Conservation (phyloP, 1,139 yeast species). For the Kluyveromyces marxianus region DNA sequence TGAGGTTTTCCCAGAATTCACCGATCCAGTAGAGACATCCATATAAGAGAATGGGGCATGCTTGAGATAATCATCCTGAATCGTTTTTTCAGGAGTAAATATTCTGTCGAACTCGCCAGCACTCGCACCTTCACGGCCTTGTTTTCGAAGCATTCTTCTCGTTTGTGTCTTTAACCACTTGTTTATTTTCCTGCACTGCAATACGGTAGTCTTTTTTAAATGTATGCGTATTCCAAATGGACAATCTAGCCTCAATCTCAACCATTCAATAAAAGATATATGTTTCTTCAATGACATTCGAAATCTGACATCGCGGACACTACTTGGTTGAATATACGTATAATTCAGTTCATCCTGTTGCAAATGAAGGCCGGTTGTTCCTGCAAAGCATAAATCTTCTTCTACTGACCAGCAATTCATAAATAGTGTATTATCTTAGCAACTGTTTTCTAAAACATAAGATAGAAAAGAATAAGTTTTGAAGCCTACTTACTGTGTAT, state of each 20-base stretch:
- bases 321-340: not conserved
- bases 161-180: not conserved
- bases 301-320: not conserved
- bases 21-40: not conserved
- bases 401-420: not conserved
- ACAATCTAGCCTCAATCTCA: not conserved
- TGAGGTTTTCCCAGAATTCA: not conserved
- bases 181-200: slow-evolving; percentile 1
- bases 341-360: not conserved
- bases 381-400: not conserved
- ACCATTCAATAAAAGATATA: not conserved
- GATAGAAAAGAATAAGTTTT: too few relatives aligned
- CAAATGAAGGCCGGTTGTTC: not conserved
- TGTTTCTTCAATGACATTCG: not conserved
- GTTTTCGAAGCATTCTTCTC: not conserved
- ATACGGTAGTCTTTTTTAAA: not conserved
- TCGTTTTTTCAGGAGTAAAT: not conserved
- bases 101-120: not conserved
- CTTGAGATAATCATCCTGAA: not conserved
- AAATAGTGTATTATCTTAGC: too few relatives aligned
- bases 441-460: too few relatives aligned
- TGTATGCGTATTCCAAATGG: slow-evolving; percentile 2
- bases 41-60: not conserved
- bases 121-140: not conserved
- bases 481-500: too few relatives aligned